Evolutionary conservation across 495 filamentous ascomycete species (phyloP), one percentile per base, ranked within the genome.

Genomic region (Emericellopsis terricola): DNA sequence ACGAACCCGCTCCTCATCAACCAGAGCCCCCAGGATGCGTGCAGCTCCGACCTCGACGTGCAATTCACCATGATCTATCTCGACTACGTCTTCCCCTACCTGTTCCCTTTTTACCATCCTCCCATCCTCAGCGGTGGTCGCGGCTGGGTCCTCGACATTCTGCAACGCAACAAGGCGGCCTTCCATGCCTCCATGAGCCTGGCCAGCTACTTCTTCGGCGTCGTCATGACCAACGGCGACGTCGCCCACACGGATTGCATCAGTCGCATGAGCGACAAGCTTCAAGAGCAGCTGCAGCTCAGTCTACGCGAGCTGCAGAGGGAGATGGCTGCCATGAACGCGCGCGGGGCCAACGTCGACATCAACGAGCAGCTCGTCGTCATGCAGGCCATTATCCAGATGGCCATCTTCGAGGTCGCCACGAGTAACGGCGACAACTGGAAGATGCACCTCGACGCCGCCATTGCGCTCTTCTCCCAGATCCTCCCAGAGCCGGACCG

Each of bases 81-180:
- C 27, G 66, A 72, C 34, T 50, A 62, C 28, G 43, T 67, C 18
- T 45, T 68, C 28, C 65, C 66, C 3, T 69, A 67, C 34, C 45
- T 69, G 4, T 70, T 64, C 38, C 68, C 66, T 15, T 71, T 68
- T 43, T 71, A 69, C 48, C 52, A 47, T 0, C 65, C 68, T 4
- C 43, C 53, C 19, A 42, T 59, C 5, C 43, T 62, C 7, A 49
- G 64, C 38, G 57, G 57, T 13, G 67, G 67, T 9, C 48, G 55
- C 33, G 49, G 56, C 5, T 73, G 65, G 67, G 46, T 72, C 21
- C 44, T 71, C n/a, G 33, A 35, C 8, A 59, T 62, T 15, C 45
- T 69, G 41, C 57, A 69, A 32, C 48, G 52, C 15, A 65, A 62
- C 42, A 62, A 60, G 14, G 53, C 64, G 11, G 47, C 68, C 8